Conservation (phyloP, 1,139 yeast species). For the Kluyveromyces sp. region DNA sequence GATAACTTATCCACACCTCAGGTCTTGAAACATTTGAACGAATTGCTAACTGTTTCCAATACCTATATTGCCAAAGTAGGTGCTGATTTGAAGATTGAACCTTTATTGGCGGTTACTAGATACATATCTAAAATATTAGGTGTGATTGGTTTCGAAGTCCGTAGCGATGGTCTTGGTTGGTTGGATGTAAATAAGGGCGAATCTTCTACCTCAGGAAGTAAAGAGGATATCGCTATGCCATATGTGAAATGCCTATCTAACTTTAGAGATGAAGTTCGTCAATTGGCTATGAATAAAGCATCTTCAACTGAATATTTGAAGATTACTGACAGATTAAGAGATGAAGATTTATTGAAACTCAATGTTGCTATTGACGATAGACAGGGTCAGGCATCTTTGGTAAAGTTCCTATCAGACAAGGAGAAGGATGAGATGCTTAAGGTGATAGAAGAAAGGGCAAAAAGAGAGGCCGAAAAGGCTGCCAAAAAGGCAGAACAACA, state of each 20-base stretch:
- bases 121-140: constrained; percentile 66
- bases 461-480: constrained; percentile 41
- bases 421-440: constrained; percentile 61
- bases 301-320: constrained; percentile 48
- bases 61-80: constrained; percentile 55
- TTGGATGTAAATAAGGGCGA: constrained; percentile 30
- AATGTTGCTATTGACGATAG: constrained; percentile 89
- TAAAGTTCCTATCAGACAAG: constrained; percentile 64
- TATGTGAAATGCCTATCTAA: constrained; percentile 67
- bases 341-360: constrained; percentile 56
- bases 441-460: constrained; percentile 51
- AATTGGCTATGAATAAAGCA: constrained; percentile 58
- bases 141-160: constrained; percentile 67
- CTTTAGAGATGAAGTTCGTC: constrained; percentile 77
- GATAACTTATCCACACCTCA: constrained; percentile 79
- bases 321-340: constrained; percentile 53
- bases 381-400: constrained; percentile 63
- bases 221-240: constrained; percentile 71
- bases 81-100: constrained; percentile 53
- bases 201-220: constrained; percentile 43
- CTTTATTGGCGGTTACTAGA: constrained; percentile 51
- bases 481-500: constrained; percentile 38
- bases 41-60: constrained; percentile 64
- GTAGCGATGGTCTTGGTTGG: constrained; percentile 79
- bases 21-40: constrained; percentile 58